phyloP scores from a whole-genome alignment of 1,284 basidiomycete genomes.

The Farysia itapuensis region DNA sequence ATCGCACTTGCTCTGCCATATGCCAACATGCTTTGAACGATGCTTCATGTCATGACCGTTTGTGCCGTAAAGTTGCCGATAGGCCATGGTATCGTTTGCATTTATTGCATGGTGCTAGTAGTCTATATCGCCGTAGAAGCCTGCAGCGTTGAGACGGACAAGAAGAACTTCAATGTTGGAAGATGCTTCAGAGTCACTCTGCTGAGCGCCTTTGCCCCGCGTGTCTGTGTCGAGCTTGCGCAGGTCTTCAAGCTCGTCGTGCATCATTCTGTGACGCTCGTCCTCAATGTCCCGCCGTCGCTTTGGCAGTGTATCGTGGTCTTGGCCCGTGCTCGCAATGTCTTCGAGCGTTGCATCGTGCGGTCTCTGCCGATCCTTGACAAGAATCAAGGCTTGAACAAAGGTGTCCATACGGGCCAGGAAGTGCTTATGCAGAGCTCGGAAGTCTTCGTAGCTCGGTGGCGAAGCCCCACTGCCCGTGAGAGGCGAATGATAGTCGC shows the following conservation, averaged over 20 bases:
- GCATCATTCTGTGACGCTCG: slow-evolving; percentile 12
- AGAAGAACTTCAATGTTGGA: slow-evolving; percentile 16
- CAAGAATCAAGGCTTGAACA: slow-evolving; percentile 15
- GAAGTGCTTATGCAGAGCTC: slow-evolving; percentile 8
- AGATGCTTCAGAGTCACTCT: slow-evolving; percentile 2
- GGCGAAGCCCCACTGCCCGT: slow-evolving; percentile 1
- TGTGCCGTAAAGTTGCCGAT: too few relatives aligned
- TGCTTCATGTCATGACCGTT: too few relatives aligned
- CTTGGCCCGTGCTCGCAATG: background rate
- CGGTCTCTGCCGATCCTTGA: slow-evolving; percentile 7
- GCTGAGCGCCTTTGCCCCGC: slow-evolving; percentile 2
- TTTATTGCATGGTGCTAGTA: too few relatives aligned
- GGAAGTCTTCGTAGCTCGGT: slow-evolving; percentile 16
- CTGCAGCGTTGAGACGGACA: slow-evolving; percentile 13
- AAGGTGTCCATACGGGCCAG: slow-evolving; percentile 10
- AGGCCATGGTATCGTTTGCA: too few relatives aligned
- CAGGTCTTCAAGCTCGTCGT: slow-evolving; percentile 26
- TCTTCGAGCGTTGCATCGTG: background rate
- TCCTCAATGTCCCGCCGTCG: slow-evolving; percentile 16
- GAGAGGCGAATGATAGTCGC: slow-evolving; percentile 14
- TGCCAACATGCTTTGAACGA: too few relatives aligned
- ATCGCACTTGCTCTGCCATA: background rate
- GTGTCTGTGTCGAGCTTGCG: slow-evolving; percentile 10
- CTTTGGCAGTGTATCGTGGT: slow-evolving; percentile 1
- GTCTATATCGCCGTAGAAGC: slow-evolving; percentile 24